A percentile compares a stretch with the other conserved stretches of the same genome.
These are phyloP conservation scores for Fusarium tuaranense DNA, from an alignment of 2,329 filamentous ascomycete genomes.

Conservation along the genomic window DNA sequence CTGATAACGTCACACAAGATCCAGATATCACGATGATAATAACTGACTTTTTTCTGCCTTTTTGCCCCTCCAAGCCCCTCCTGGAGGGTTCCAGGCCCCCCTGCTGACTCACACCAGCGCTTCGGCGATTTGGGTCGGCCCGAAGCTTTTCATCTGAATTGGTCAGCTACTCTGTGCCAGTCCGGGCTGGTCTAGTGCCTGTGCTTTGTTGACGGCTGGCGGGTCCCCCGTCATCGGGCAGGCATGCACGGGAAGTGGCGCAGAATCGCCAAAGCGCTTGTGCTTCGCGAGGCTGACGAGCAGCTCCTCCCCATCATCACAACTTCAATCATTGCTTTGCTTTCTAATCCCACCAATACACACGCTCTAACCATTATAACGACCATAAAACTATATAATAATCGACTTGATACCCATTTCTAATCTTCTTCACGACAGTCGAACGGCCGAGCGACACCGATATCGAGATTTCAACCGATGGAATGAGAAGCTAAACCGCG, in stretches of 20 bases:
- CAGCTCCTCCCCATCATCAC: constrained; percentile 11
- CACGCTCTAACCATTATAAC: not conserved
- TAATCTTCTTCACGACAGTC: not conserved
- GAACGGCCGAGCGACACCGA: not conserved
- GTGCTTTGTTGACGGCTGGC: not conserved
- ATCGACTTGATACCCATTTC: not conserved
- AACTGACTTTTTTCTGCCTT: constrained; percentile 40
- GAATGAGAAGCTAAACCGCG: not conserved
- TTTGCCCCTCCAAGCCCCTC: constrained; percentile 28
- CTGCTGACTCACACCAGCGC: constrained; percentile 15
- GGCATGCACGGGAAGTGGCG: constrained; percentile 9
- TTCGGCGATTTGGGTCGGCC: not conserved
- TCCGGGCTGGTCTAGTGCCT: not conserved
- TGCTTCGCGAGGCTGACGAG: constrained; percentile 34
- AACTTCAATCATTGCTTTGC: not conserved
- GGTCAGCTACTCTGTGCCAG: constrained; percentile 21
- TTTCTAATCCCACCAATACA: not conserved
- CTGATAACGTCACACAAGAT: constrained; percentile 45
- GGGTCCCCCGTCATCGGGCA: constrained; percentile 1
- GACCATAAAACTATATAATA: not conserved
- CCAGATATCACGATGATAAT: constrained; percentile 37
- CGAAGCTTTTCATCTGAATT: not conserved
- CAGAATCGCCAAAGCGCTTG: constrained; percentile 20
- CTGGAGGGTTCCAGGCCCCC: constrained; percentile 26
- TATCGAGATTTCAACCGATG: not conserved